Conservation (phyloP, 495 filamentous ascomycete genomes). For the Aspergillus ostianus region DNA sequence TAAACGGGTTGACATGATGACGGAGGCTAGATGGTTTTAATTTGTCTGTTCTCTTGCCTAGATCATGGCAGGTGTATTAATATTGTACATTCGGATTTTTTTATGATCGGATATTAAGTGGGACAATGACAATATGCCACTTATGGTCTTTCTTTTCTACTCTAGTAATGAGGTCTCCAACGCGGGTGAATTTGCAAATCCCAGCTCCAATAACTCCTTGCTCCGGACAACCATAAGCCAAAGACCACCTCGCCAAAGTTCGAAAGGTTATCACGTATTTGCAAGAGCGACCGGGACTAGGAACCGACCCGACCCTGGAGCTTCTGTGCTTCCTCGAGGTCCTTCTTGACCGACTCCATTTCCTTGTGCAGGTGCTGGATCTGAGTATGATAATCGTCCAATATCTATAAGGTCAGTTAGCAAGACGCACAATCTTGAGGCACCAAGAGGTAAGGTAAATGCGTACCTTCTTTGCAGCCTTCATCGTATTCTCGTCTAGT, state of each 20-base stretch:
- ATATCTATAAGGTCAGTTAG: conserved; percentile 55
- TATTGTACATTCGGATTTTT: conserved; percentile 35
- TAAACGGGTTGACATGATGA: not conserved
- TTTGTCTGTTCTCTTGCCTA: conserved; percentile 9
- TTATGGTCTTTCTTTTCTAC: conserved; percentile 2
- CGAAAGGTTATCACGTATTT: conserved; percentile 7
- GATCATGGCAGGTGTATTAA: conserved; percentile 31
- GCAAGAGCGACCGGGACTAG: not conserved
- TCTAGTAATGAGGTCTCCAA: conserved; percentile 7
- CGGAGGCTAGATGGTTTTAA: conserved; percentile 4
- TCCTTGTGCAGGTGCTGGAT: conserved; percentile 82
- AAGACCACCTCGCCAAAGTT: not conserved
- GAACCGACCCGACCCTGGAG: conserved; percentile 19
- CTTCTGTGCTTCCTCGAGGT: conserved; percentile 76
- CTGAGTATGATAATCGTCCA: conserved; percentile 88
- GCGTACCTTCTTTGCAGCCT: conserved; percentile 80
- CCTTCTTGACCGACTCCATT: conserved; percentile 70
- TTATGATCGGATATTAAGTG: conserved; percentile 26
- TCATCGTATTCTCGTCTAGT: conserved; percentile 75
- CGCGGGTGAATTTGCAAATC: conserved; percentile 11
- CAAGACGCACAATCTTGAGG: conserved; percentile 9
- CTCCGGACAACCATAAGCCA: conserved; percentile 15
- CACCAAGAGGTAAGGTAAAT: not conserved
- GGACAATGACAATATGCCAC: conserved; percentile 18
- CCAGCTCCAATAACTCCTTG: conserved; percentile 20